Base-by-base conservation (phyloP, 1,284 basidiomycete genomes). In the Apiotrichum montevideense region DNA sequence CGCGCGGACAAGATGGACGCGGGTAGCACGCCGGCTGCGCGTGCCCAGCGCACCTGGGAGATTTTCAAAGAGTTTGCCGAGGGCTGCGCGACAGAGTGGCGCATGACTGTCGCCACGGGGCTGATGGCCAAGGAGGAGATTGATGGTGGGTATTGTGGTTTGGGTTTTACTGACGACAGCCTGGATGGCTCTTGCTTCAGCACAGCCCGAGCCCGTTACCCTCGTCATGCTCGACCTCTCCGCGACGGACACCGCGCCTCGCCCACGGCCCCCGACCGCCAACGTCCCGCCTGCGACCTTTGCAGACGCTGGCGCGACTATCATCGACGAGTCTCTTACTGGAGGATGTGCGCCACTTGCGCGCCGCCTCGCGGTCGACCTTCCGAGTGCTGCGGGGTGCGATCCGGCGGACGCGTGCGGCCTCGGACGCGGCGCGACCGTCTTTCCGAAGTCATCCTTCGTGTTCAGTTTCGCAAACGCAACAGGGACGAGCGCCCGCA, bases 11-110 rank as follows among this genome's bases (percentile, higher is more conserved):
- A 44, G 29, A 35, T 58, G 21, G 56, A 60, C 2, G 41, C 39
- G 3, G 48, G 39, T 1, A 42, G 39, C 48, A 43, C 5, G 9
- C 50, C 11, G 13, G 48, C 49, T 7, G 33, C 40, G n/a, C 49
- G 50, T 21, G 54, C 58, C 8, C 47, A 53, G 4, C 41, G 42
- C 6, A 49, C 55, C 3, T 67, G 65, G 59, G 69, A 70, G 45
- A 76, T 78, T 1, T 59, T 83, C 59, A 67, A 66, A 46, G 66
- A 72, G 35, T 85, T 83, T 67, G 83, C 82, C 13, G 74, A 77
- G 15, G 74, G 76, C 5, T 79, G 77, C 43, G 62, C 61, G 2
- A 58, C 62, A 1, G 64, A 71, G 48, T 72, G 64, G 61, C 58
- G 64, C 35, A 37, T 72, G 43, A 57, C 48, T 32, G 54, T 74